Evolutionary conservation across 1,284 basidiomycete genomes (phyloP), one percentile per base, ranked within the genome.

Genomic region (Melampsora americana): DNA sequence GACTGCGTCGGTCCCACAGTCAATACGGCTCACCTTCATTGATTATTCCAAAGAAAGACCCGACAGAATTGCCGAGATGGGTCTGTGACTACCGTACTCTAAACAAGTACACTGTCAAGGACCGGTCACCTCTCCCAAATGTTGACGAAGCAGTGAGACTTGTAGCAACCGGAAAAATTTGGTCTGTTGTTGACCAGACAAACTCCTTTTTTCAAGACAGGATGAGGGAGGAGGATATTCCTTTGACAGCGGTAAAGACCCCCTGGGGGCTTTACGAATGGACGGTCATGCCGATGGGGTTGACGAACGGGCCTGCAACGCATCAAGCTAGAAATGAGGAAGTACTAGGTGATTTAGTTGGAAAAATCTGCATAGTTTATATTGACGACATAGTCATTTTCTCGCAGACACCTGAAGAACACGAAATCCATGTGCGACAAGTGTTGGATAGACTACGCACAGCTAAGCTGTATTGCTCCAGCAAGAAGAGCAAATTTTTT

Each of bases 331-430:
- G n/a, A n/a, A n/a, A n/a, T n/a, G n/a, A n/a, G n/a, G n/a, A n/a
- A n/a, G n/a, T n/a, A n/a, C n/a, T n/a, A n/a, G n/a, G n/a, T n/a
- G n/a, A n/a, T n/a, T n/a, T n/a, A n/a, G n/a, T n/a, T n/a, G n/a
- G n/a, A n/a, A n/a, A n/a, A n/a, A n/a, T n/a, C n/a, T n/a, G n/a
- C n/a, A n/a, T n/a, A 70, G 82, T 85, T 0, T 86, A 86, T 74
- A 77, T 86, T 0, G 85, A 86, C 77, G 82, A 86, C 69, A 86
- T 86, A 60, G 79, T 86, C 39, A 85, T 86, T 61, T 86, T 83
- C 82, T 85, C 84, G 0, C 0, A 83, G 0, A 78, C 78, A 0
- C 16, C 83, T 0, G 82, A 83, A 12, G 83, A 86, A 69, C 85
- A 86, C 11, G 39, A 42, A 42, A 1, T 9, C 12, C 39, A 42